phyloP scores from a whole-genome alignment of 2,329 filamentous ascomycete genomes.

The Scopulariopsis brevicaulis region DNA sequence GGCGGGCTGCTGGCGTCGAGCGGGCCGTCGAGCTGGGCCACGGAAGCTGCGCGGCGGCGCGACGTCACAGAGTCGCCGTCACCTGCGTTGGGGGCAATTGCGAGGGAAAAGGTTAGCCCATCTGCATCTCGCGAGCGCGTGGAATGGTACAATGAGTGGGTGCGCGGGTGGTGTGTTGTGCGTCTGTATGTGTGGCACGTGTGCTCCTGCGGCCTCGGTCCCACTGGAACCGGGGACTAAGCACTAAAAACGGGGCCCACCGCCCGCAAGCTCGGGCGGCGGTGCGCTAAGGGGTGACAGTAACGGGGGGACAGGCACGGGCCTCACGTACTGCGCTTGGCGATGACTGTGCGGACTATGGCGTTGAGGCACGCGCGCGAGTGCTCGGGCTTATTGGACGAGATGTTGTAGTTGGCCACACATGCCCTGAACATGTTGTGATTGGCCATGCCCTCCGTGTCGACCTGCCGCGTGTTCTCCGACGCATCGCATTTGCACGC shows the following conservation, averaged over 20 bases:
- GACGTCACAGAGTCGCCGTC: constrained; percentile 28
- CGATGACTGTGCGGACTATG: constrained; percentile 61
- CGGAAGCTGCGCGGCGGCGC: constrained; percentile 48
- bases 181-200: background rate
- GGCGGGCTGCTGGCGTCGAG: constrained; percentile 34
- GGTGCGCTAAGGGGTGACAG: too few relatives aligned
- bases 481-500: constrained; percentile 84
- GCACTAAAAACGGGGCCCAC: background rate
- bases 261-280: background rate
- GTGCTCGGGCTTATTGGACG: constrained; percentile 56
- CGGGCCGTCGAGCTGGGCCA: constrained; percentile 47
- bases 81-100: background rate
- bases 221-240: background rate
- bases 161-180: background rate
- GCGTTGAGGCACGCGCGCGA: constrained; percentile 66
- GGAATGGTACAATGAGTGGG: background rate
- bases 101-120: background rate
- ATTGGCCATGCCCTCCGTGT: constrained; percentile 50
- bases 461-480: constrained; percentile 57
- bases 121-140: background rate
- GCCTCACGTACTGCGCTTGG: constrained; percentile 53
- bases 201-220: background rate
- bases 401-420: constrained; percentile 64
- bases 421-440: constrained; percentile 57
- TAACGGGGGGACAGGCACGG: constrained; percentile 10